These are phyloP conservation scores for Colletotrichum sp. DNA, from an alignment of 2,329 filamentous ascomycete genomes.

Conservation along the genomic window DNA sequence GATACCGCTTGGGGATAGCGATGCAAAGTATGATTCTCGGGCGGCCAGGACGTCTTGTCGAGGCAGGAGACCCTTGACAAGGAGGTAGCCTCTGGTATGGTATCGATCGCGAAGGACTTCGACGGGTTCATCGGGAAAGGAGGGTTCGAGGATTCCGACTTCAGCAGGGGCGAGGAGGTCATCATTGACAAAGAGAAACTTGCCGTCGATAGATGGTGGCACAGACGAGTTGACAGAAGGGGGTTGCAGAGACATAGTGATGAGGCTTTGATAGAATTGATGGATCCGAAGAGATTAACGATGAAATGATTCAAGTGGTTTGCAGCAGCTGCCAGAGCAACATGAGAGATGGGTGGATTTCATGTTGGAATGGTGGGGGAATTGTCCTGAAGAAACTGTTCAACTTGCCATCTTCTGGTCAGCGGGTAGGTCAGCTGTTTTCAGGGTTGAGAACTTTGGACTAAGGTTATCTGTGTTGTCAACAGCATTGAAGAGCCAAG, in stretches of 20 bases:
- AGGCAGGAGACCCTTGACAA: conserved; percentile 17
- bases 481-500: background rate
- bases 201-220: conserved; percentile 3
- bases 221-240: background rate
- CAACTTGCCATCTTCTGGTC: background rate
- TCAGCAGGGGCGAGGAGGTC: conserved; percentile 47
- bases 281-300: background rate
- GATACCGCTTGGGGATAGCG: conserved; percentile 15
- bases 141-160: conserved; percentile 45
- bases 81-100: conserved; percentile 8
- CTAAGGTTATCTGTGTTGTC: background rate
- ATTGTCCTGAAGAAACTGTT: background rate
- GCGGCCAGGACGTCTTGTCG: conserved; percentile 14
- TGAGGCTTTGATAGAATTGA: background rate
- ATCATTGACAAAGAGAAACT: conserved; percentile 32
- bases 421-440: background rate
- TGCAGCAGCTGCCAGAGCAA: background rate
- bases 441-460: background rate
- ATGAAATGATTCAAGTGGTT: background rate
- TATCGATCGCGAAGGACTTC: conserved; percentile 9
- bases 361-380: background rate
- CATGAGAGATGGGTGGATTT: background rate
- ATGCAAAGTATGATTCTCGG: conserved; percentile 17
- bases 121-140: conserved; percentile 34
- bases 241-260: background rate